Conservation (phyloP, 257 asterid species). For the Parsonsia alboflavescens region DNA sequence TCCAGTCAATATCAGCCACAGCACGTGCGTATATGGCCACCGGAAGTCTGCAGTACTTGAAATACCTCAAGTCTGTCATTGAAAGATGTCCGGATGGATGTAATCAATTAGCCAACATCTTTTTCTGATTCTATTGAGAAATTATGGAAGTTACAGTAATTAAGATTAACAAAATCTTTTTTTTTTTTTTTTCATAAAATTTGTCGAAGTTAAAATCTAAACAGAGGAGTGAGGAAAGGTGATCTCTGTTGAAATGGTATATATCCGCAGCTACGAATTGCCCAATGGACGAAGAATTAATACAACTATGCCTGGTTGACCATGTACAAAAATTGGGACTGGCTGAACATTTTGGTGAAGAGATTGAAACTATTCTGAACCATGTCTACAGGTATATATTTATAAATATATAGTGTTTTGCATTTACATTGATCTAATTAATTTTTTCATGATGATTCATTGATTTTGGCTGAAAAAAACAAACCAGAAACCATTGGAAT, state of each 20-base stretch:
- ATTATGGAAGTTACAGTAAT: too few species aligned
- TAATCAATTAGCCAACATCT: not conserved
- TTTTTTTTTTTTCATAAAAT: not conserved
- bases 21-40: slow-evolving; percentile 44
- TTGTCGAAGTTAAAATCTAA: too few species aligned
- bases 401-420: too few species aligned
- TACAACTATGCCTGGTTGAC: slow-evolving; percentile 42
- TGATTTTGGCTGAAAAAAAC: not conserved
- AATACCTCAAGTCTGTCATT: slow-evolving; percentile 33
- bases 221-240: too few species aligned
- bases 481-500: slow-evolving; percentile 21
- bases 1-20: slow-evolving; percentile 50
- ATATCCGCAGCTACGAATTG: slow-evolving; percentile 36
- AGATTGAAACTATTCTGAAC: slow-evolving; percentile 34
- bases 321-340: slow-evolving; percentile 55
- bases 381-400: slow-evolving; percentile 33
- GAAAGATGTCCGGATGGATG: slow-evolving; percentile 38
- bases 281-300: slow-evolving; percentile 43
- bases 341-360: slow-evolving; percentile 34
- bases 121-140: not conserved
- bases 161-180: too few species aligned
- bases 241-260: not conserved
- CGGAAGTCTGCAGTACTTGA: slow-evolving; percentile 20
- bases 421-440: too few species aligned
- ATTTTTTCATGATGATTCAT: not conserved